These are phyloP conservation scores for Emmonsiellopsis sp. DNA, from an alignment of 2,329 filamentous ascomycete species.

Conservation along the genomic window DNA sequence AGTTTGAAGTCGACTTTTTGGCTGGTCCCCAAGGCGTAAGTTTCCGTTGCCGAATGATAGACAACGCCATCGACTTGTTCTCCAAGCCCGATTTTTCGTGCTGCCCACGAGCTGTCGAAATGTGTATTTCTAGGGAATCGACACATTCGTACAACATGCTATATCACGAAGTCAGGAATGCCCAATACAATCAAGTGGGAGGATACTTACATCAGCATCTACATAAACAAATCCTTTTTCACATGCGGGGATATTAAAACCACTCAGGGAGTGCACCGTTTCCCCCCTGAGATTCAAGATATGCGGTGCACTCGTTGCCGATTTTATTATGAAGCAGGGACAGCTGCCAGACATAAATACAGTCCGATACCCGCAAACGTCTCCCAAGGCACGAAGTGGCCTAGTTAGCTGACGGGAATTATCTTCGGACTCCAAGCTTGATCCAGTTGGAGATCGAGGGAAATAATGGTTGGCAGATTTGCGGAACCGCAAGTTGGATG, in stretches of 20 bases:
- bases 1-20: constrained; percentile 64
- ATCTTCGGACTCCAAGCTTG: not conserved
- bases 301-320: constrained; percentile 64
- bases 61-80: constrained; percentile 63
- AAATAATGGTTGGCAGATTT: constrained; percentile 63
- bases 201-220: constrained; percentile 44
- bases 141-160: constrained; percentile 64
- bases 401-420: constrained; percentile 27
- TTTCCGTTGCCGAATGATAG: constrained; percentile 64
- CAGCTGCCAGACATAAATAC: constrained; percentile 75
- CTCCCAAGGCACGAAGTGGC: constrained; percentile 39
- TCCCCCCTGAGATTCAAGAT: constrained; percentile 63
- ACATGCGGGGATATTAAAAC: constrained; percentile 68
- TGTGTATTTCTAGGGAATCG: constrained; percentile 59
- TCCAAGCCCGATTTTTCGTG: constrained; percentile 60
- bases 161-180: not conserved
- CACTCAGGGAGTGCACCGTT: constrained; percentile 60
- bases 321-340: constrained; percentile 74
- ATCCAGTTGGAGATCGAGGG: constrained; percentile 47
- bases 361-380: constrained; percentile 65
- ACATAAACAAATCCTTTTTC: constrained; percentile 76
- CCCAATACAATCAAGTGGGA: not conserved
- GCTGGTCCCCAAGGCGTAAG: constrained; percentile 69
- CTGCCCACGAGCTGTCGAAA: constrained; percentile 67
- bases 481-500: constrained; percentile 54